These are phyloP conservation scores for Crithidia fasciculata DNA, from an alignment of 208 protist species.

Conservation along the genomic window DNA sequence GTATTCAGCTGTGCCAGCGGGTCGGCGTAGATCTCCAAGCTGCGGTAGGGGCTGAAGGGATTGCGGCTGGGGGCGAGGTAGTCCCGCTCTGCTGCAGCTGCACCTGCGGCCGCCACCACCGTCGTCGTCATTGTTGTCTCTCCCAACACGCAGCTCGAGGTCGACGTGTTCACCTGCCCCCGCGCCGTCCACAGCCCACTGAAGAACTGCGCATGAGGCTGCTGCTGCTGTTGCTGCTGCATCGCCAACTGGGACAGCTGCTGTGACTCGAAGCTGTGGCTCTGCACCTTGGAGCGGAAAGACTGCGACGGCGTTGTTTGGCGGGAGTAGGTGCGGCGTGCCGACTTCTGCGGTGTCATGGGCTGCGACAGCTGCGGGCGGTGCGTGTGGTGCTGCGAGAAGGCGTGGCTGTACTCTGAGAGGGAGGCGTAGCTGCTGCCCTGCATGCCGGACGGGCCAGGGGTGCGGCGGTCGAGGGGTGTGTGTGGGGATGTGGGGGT, in stretches of 20 bases:
- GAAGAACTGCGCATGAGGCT: slow-evolving; percentile 6
- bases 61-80: slow-evolving; percentile 70
- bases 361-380: slow-evolving; percentile 31
- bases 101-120: too few species aligned
- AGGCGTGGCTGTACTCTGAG: slow-evolving; percentile 15
- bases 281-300: slow-evolving; percentile 35
- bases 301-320: slow-evolving; percentile 35
- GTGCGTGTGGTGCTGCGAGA: slow-evolving; percentile 17
- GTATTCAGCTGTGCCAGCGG: background rate
- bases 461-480: slow-evolving; percentile 36
- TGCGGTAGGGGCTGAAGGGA: slow-evolving; percentile 56
- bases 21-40: slow-evolving; percentile 5
- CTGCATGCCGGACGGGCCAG: slow-evolving; percentile 10
- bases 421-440: slow-evolving; percentile 10
- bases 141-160: background rate
- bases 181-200: slow-evolving; percentile 8
- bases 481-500: slow-evolving; percentile 39
- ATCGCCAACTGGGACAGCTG: background rate
- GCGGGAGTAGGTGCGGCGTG: slow-evolving; percentile 25
- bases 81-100: slow-evolving; percentile 29
- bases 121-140: background rate
- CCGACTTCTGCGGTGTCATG: slow-evolving; percentile 57
- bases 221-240: slow-evolving; percentile 13
- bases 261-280: slow-evolving; percentile 35
- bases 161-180: background rate